These are phyloP conservation scores for Colletotrichum cuscutae DNA, from an alignment of 2,329 filamentous ascomycete genomes.

Conservation along the genomic window DNA sequence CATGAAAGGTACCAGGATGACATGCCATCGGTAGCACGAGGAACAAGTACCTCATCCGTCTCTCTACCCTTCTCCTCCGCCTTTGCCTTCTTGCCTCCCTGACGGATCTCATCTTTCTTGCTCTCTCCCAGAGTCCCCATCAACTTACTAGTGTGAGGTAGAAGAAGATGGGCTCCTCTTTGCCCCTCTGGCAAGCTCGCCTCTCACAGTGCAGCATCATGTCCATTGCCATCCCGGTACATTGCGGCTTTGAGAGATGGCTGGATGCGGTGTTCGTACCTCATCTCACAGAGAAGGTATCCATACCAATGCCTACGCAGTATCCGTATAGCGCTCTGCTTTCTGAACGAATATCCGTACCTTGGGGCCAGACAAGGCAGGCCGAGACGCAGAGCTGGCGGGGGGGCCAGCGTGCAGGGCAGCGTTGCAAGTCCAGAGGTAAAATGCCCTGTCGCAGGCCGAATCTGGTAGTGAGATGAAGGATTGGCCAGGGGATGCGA, in stretches of 20 bases:
- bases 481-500: slow-evolving; percentile 11
- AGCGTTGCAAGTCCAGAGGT: slow-evolving; percentile 1
- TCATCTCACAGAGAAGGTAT: neutral
- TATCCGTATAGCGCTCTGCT: no score
- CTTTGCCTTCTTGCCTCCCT: neutral
- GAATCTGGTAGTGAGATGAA: slow-evolving; percentile 30
- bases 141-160: no score
- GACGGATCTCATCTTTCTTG: neutral
- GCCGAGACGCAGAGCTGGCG: neutral
- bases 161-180: neutral
- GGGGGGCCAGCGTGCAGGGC: neutral
- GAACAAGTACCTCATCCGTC: neutral
- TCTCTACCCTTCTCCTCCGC: neutral
- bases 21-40: rapidly evolving
- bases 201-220: neutral
- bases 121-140: neutral
- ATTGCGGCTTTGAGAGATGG: neutral
- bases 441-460: slow-evolving; percentile 18
- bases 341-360: neutral
- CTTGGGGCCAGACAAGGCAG: neutral
- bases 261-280: neutral
- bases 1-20: neutral
- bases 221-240: neutral
- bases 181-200: neutral
- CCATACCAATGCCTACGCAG: neutral